Percentiles rank a stretch among this genome's conserved stretches.
phyloP scores from a whole-genome alignment of 2,329 filamentous ascomycete genomes.

The Beauveria caledonica region DNA sequence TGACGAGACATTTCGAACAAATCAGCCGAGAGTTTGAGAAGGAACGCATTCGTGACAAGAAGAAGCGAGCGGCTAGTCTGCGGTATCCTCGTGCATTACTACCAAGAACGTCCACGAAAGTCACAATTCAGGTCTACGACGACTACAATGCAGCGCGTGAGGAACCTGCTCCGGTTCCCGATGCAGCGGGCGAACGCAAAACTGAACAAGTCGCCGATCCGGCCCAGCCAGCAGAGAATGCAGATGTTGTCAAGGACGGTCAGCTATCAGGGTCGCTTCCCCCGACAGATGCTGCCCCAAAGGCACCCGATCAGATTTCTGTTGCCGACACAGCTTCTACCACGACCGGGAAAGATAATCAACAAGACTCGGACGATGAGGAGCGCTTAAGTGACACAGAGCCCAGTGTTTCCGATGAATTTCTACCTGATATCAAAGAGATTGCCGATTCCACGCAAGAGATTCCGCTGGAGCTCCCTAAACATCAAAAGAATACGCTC shows the following conservation, averaged over 20 bases:
- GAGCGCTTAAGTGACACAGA: constrained; percentile 65
- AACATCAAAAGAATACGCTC: constrained; percentile 85
- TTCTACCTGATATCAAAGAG: constrained; percentile 54
- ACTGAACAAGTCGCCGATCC: constrained; percentile 15
- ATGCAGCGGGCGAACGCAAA: constrained; percentile 33
- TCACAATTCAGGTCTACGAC: constrained; percentile 91
- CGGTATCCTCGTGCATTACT: constrained; percentile 67
- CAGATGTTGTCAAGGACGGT: constrained; percentile 7
- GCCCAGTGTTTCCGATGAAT: constrained; percentile 58
- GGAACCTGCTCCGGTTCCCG: constrained; percentile 60
- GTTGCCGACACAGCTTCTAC: constrained; percentile 23
- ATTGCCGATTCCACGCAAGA: constrained; percentile 54
- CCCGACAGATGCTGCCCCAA: constrained; percentile 17
- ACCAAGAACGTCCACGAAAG: constrained; percentile 85
- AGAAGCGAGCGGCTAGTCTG: constrained; percentile 70
- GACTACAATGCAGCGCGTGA: constrained; percentile 90
- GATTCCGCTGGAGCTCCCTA: constrained; percentile 68
- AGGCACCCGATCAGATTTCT: constrained; percentile 17
- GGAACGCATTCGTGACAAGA: constrained; percentile 78
- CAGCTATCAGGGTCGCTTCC: constrained; percentile 17
- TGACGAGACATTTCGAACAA: constrained; percentile 94
- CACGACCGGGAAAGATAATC: constrained; percentile 25
- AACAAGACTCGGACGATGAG: constrained; percentile 62
- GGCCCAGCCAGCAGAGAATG: background rate
- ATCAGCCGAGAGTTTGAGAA: constrained; percentile 94